A percentile compares a stretch with the other conserved stretches of the same genome.
Conservation (phyloP, 805 yeast genomes). For the Wickerhamomyces queroliae region DNA sequence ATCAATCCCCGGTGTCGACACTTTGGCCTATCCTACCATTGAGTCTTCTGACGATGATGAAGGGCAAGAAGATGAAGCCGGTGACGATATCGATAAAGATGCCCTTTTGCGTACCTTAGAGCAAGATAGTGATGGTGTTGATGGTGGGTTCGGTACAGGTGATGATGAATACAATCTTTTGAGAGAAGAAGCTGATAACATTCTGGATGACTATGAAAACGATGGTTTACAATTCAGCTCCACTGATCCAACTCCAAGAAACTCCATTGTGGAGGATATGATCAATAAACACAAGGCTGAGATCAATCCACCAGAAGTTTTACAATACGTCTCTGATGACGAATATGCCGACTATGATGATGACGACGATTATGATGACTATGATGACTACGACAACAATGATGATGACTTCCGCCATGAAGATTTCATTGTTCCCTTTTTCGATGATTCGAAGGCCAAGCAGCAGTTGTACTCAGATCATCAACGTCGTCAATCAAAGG, state of each 20-base stretch:
- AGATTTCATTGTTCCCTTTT: constrained; percentile 39
- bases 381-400: constrained; percentile 13
- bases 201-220: constrained; percentile 32
- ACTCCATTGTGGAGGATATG: constrained; percentile 25
- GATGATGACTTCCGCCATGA: constrained; percentile 27
- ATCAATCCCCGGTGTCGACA: constrained; percentile 12
- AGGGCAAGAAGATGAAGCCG: too few species aligned
- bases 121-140: constrained; percentile 28
- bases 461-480: constrained; percentile 19
- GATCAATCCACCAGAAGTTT: constrained; percentile 32
- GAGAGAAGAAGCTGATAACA: constrained; percentile 37
- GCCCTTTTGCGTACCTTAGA: constrained; percentile 32
- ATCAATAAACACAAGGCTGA: constrained; percentile 40
- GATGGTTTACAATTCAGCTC: constrained; percentile 20
- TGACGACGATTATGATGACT: neutral
- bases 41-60: constrained; percentile 27
- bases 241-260: constrained; percentile 25
- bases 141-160: constrained; percentile 30
- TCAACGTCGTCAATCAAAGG: constrained; percentile 29
- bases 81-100: constrained; percentile 54
- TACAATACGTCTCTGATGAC: constrained; percentile 28
- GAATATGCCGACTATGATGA: constrained; percentile 20
- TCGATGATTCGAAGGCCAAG: constrained; percentile 29
- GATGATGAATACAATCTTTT: constrained; percentile 30
- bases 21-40: constrained; percentile 18